Evolutionary conservation across 257 asterid species (phyloP), one percentile per base, ranked within the genome.

Genomic region (Coffea canephora): DNA sequence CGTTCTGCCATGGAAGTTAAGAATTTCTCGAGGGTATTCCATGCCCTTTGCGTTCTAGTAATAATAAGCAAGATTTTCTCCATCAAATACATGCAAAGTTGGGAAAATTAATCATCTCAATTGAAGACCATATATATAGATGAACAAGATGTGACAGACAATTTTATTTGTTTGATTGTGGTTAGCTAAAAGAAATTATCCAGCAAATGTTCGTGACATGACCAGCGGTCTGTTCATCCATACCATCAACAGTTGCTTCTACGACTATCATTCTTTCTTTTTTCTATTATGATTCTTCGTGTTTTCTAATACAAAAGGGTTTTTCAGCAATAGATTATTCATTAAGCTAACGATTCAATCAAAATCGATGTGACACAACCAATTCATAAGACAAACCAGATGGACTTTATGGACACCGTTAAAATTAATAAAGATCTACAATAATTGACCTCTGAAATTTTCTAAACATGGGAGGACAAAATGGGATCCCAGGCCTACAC

Each of bases 331-430:
- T 45, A 45, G 5, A 23, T 46, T 21, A 12, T 71, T 41, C 12
- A 49, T 9, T 72, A 72, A 3, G 59, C 39, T 75, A 59, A 62
- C 18, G 11, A 25, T 76, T 76, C 79, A 62, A 62, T 76, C 79
- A 62, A 76, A 61, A 61, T 76, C 72, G 46, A 76, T 62, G 72
- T 76, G 79, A 76, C 79, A n/a, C 79, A 61, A 76, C 71, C 79
- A 41, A 43, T 31, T 43, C 62, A 76, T 14, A 62, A 76, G 45
- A 76, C 55, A 36, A 59, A 55, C 1, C 8, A 55, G 3, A 13
- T 73, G 77, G 77, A 73, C 77, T 6, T 13, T 49, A 36, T 19
- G 69, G 78, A 39, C 78, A 74, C 69, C 36, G 13, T 8, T 72
- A 48, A 74, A 39, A 59, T 75, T 43, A 59, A 59, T 39, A 21